These are phyloP conservation scores for Arabidopsis suecica DNA, from an alignment of 345 rosid species.

Conservation along the genomic window DNA sequence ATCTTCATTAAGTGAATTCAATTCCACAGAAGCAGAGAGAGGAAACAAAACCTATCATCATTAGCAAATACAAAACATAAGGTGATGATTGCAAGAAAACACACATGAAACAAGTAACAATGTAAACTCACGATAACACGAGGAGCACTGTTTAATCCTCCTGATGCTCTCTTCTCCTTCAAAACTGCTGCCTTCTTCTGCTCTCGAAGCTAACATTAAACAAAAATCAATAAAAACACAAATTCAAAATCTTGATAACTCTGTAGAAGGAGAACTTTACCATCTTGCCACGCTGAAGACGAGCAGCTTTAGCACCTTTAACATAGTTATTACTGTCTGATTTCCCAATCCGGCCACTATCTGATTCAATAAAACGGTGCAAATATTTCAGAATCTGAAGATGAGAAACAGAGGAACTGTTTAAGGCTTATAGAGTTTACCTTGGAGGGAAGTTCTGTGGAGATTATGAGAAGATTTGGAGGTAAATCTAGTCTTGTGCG, in stretches of 20 bases:
- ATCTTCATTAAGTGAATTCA: conserved; percentile 66
- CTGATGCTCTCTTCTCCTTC: conserved; percentile 77
- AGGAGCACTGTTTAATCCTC: conserved; percentile 66
- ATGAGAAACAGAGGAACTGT: background rate
- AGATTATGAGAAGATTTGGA: conserved; percentile 82
- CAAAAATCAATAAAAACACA: no score
- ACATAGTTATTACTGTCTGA: conserved; percentile 55
- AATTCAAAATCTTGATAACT: no score
- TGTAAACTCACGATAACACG: conserved; percentile 69
- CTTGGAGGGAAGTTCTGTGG: conserved; percentile 69
- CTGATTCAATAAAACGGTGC: conserved; percentile 44
- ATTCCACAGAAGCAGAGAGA: conserved; percentile 65
- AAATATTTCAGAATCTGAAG: background rate
- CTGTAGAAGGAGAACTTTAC: no score
- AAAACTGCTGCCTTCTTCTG: conserved; percentile 78
- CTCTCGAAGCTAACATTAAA: conserved; percentile 52
- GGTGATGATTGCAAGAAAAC: background rate
- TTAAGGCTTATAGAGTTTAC: conserved; percentile 37
- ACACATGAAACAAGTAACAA: background rate
- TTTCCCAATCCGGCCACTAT: conserved; percentile 66
- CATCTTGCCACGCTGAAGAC: conserved; percentile 85
- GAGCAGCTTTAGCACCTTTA: conserved; percentile 73
- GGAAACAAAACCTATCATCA: conserved; percentile 76
- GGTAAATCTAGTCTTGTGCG: conserved; percentile 82
- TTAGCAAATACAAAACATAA: background rate